Conservation (phyloP, 1,139 yeast species). For the Magnusiomyces fungicola region DNA sequence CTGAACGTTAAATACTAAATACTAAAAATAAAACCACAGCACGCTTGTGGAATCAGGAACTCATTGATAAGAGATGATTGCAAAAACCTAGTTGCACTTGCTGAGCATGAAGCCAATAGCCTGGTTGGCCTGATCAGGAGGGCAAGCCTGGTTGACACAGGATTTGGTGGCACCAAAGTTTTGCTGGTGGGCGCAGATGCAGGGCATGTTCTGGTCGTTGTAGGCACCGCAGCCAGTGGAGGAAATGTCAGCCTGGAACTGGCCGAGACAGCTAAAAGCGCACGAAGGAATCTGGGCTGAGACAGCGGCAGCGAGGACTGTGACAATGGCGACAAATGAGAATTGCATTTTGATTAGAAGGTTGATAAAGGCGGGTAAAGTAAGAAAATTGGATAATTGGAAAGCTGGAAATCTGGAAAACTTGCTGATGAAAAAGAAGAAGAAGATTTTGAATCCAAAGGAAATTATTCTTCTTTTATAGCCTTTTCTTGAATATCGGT, state of each 20-base stretch:
- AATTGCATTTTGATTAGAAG: neutral
- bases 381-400: neutral
- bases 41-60: too few species aligned
- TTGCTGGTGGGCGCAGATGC: slow-evolving; percentile 1
- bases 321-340: neutral
- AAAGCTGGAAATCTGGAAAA: too few species aligned
- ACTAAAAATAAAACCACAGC: too few species aligned
- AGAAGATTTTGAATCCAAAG: too few species aligned
- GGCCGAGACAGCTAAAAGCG: slow-evolving; percentile 1
- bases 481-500: too few species aligned
- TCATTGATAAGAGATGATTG: too few species aligned
- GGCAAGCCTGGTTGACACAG: slow-evolving; percentile 1
- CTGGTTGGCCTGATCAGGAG: slow-evolving; percentile 1
- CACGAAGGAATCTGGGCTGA: neutral
- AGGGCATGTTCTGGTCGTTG: neutral
- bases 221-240: slow-evolving; percentile 5
- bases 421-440: neutral
- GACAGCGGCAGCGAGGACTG: neutral
- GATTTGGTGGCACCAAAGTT: neutral
- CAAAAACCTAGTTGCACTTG: neutral
- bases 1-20: too few species aligned
- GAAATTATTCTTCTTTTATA: too few species aligned
- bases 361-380: neutral
- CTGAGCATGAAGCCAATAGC: slow-evolving; percentile 1
- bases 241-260: neutral